Evolutionary conservation across 2,329 filamentous ascomycete genomes (phyloP).

Genomic region (Arachnomyces sp.): DNA sequence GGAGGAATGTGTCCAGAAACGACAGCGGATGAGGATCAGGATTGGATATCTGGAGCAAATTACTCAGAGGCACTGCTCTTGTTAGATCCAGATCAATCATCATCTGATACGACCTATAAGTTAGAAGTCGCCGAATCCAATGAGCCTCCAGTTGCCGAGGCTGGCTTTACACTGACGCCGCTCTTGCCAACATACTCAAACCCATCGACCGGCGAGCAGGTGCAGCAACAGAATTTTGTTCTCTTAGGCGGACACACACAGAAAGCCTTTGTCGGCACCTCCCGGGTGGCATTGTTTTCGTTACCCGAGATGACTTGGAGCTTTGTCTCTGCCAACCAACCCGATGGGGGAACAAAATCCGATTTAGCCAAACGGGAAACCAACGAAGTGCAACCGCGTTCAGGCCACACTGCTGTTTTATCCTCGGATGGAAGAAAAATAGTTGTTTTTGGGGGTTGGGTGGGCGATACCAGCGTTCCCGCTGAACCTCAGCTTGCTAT

Average conservation of each 20-base stretch:
- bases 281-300: slow-evolving; percentile 77
- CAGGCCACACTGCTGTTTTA: slow-evolving; percentile 79
- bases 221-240: slow-evolving; percentile 70
- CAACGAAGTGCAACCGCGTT: slow-evolving; percentile 64
- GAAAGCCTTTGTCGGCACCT: slow-evolving; percentile 87
- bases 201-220: slow-evolving; percentile 52
- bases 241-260: slow-evolving; percentile 79
- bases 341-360: slow-evolving; percentile 35
- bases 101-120: slow-evolving; percentile 29
- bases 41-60: slow-evolving; percentile 61
- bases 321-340: slow-evolving; percentile 60
- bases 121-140: slow-evolving; percentile 43
- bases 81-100: slow-evolving; percentile 31
- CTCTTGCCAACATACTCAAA: slow-evolving; percentile 64
- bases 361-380: slow-evolving; percentile 50
- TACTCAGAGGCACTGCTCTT: slow-evolving; percentile 79
- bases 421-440: slow-evolving; percentile 71
- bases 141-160: slow-evolving; percentile 68
- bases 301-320: slow-evolving; percentile 82
- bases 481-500: slow-evolving; percentile 76
- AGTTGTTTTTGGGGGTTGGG: slow-evolving; percentile 83
- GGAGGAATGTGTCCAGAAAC: slow-evolving; percentile 76
- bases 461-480: slow-evolving; percentile 67
- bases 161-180: slow-evolving; percentile 76
- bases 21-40: slow-evolving; percentile 32